phyloP scores from a whole-genome alignment of 345 rosid species.

The Gossypium mustelinum region DNA sequence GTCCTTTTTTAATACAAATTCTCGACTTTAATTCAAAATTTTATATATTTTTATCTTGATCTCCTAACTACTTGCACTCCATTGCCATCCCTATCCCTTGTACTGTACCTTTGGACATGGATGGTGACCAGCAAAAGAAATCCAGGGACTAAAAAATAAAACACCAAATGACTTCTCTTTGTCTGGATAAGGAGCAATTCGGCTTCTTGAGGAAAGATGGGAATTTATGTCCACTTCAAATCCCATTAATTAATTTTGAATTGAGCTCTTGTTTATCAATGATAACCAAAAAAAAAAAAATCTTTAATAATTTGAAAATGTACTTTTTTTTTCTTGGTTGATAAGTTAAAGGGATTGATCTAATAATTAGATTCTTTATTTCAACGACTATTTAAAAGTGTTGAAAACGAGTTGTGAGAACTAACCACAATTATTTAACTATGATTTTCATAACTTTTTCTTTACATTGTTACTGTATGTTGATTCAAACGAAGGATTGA shows the following conservation, averaged over 20 bases:
- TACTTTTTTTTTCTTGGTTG: not conserved
- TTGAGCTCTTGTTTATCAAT: not conserved
- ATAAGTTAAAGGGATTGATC: slow-evolving; percentile 3
- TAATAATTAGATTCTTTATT: not conserved
- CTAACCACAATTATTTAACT: not conserved
- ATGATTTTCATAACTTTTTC: no score
- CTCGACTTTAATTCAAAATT: no score
- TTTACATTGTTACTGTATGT: not conserved
- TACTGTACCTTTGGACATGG: not conserved
- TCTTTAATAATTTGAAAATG: not conserved
- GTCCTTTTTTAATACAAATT: no score
- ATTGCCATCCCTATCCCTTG: no score
- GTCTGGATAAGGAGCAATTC: slow-evolving; percentile 22
- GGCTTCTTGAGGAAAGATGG: not conserved
- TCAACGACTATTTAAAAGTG: not conserved
- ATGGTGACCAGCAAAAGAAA: not conserved
- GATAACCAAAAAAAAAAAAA: no score
- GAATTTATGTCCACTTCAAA: not conserved
- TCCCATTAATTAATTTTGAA: not conserved
- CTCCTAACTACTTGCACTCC: no score
- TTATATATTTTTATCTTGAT: no score
- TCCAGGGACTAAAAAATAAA: slow-evolving; percentile 5
- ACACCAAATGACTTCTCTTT: slow-evolving; percentile 1
- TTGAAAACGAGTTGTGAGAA: not conserved
- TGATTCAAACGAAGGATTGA: no score